Percentiles rank a stretch among this genome's conserved stretches.
phyloP scores from a whole-genome alignment of 1,139 yeast genomes.

The Saccharomycopsis hybrid region DNA sequence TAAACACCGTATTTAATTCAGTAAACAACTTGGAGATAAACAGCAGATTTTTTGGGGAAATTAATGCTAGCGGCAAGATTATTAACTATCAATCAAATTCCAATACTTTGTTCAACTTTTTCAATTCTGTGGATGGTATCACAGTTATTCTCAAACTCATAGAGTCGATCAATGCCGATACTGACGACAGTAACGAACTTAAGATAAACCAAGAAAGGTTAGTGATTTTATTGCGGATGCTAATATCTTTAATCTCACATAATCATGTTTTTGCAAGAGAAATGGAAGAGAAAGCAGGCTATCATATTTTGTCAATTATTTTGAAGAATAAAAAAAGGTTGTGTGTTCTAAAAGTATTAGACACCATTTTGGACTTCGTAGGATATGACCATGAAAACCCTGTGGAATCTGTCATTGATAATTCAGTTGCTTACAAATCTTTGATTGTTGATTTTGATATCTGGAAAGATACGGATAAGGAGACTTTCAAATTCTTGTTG shows the following conservation, averaged over 20 bases:
- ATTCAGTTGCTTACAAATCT: slow-evolving; percentile 39
- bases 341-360: slow-evolving; percentile 29
- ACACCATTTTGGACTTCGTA: slow-evolving; percentile 35
- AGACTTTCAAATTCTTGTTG: slow-evolving; percentile 43
- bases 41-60: slow-evolving; percentile 22
- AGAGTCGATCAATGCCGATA: slow-evolving; percentile 27
- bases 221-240: slow-evolving; percentile 27
- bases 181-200: slow-evolving; percentile 18
- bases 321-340: slow-evolving; percentile 31
- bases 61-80: background rate
- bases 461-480: slow-evolving; percentile 39
- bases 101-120: slow-evolving; percentile 21
- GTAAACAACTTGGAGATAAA: slow-evolving; percentile 21
- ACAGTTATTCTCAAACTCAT: slow-evolving; percentile 30
- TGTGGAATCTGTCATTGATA: slow-evolving; percentile 38
- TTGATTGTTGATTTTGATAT: slow-evolving; percentile 44
- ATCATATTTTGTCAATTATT: slow-evolving; percentile 36
- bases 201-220: slow-evolving; percentile 17
- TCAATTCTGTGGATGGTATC: slow-evolving; percentile 36
- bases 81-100: slow-evolving; percentile 10
- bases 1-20: slow-evolving; percentile 22
- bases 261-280: slow-evolving; percentile 32
- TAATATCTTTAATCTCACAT: slow-evolving; percentile 30
- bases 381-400: slow-evolving; percentile 42
- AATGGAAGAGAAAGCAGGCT: slow-evolving; percentile 37